Evolutionary conservation across 140 eudicot species (phyloP).

Genomic region (Erigeron philadelphicus): DNA sequence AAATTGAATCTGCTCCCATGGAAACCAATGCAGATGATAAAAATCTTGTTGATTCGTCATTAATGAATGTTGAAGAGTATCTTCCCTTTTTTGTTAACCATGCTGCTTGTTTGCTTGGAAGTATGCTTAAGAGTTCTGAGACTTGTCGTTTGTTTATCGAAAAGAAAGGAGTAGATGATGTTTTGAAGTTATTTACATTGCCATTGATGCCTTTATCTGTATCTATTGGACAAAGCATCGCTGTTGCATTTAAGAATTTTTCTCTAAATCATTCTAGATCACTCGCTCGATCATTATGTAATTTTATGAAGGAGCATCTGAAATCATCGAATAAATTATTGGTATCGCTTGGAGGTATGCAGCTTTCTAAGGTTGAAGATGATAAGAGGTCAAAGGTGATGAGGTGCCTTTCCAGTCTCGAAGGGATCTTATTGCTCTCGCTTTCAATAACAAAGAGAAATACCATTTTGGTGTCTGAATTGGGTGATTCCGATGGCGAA

Average conservation of each 20-base stretch:
- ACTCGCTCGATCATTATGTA: conserved; percentile 56
- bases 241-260: conserved; percentile 53
- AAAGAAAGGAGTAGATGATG: conserved; percentile 60
- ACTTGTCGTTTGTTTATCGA: conserved; percentile 60
- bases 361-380: conserved; percentile 39
- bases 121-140: conserved; percentile 61
- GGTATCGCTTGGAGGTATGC: conserved; percentile 36
- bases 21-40: conserved; percentile 48
- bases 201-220: conserved; percentile 51
- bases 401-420: conserved; percentile 51
- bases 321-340: conserved; percentile 39
- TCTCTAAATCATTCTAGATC: conserved; percentile 54
- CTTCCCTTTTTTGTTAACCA: conserved; percentile 61
- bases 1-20: conserved; percentile 51
- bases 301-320: conserved; percentile 48
- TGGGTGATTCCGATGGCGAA: conserved; percentile 58
- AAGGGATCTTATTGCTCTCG: conserved; percentile 50
- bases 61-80: conserved; percentile 35
- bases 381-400: conserved; percentile 37
- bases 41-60: conserved; percentile 27
- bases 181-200: conserved; percentile 47
- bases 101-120: conserved; percentile 59
- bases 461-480: conserved; percentile 43
- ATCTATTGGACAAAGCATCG: conserved; percentile 60
- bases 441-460: conserved; percentile 46